Evolutionary conservation across 257 asterid species (phyloP), one percentile per base, ranked within the genome.

Genomic region (Solanum stenotomum): DNA sequence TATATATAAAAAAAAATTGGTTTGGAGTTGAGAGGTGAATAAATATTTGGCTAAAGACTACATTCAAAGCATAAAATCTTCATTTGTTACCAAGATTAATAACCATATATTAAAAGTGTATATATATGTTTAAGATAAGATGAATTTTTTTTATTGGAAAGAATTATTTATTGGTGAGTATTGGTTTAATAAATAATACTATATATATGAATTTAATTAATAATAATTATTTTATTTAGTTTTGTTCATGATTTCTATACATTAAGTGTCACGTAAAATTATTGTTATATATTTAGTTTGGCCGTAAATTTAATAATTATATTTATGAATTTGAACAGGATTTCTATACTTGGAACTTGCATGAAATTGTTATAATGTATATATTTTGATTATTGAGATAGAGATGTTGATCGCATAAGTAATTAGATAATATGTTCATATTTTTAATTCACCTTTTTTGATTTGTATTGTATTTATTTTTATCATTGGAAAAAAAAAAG

Each of bases 51-150:
- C n/a, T 89, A 42, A 70, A 87, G 88, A 63, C 88, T 67, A 87
- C 87, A 89, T 68, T 89, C 87, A 89, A 87, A 40, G 89, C 87
- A 89, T 52, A 75, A 77, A 88, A 88, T 85, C 90, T 70, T 20
- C 44, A 52, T 63, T 85, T 77, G 88, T 37, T 63, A 56, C 90
- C 37, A 85, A 61, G 35, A 89, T 87, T 89, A 81, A 42, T 34
- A 82, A 35, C 20, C 89, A 31, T 7, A 49, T 34, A 63, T 65
- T 42, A 82, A n/a, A 83, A 79, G 46, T 87, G 63, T 16, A 33
- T 72, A 70, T 44, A 52, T 72, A 71, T 33, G 44, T 72, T 82
- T 18, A 49, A 82, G 70, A 49, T 82, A 49, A 82, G 44, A 49
- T 82, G 44, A 20, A 46, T 49, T 82, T 82, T 31, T 77, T 82